phyloP scores from a whole-genome alignment of 768 basidiomycete species.

The Collybiopsis luxurians region DNA sequence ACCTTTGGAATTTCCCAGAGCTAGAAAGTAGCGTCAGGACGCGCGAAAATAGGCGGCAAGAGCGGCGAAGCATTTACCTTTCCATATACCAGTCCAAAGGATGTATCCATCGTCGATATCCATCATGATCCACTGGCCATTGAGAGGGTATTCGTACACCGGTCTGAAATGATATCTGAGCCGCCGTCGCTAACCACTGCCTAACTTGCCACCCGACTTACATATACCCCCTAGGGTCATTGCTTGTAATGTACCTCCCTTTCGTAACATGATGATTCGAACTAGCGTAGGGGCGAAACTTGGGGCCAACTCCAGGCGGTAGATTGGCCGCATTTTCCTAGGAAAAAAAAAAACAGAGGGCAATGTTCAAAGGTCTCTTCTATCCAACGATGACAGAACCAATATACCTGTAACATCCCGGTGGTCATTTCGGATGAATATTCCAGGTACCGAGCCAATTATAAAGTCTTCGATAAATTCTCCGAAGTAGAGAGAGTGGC shows the following conservation, averaged over 20 bases:
- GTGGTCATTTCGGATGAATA: conserved; percentile 37
- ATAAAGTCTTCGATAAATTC: not conserved
- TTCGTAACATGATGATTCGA: conserved; percentile 80
- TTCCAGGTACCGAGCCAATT: conserved; percentile 14
- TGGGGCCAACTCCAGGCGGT: conserved; percentile 32
- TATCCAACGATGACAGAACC: not conserved
- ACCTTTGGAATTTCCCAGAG: conserved; percentile 90
- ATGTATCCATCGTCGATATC: conserved; percentile 93
- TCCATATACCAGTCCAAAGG: conserved; percentile 93
- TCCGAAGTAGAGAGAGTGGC: conserved; percentile 8
- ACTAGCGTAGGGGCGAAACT: conserved; percentile 70
- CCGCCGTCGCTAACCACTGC: not conserved
- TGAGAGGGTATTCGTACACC: conserved; percentile 87
- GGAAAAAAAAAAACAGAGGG: not conserved
- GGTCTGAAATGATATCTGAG: conserved; percentile 42
- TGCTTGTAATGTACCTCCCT: conserved; percentile 86
- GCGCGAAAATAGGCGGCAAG: not conserved
- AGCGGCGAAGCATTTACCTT: conserved; percentile 48
- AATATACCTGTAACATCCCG: conserved; percentile 41
- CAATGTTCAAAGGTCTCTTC: conserved; percentile 4
- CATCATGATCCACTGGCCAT: conserved; percentile 95
- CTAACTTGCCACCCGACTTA: conserved; percentile 30
- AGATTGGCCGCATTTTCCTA: not conserved
- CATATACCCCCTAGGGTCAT: conserved; percentile 89
- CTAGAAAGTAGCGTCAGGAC: conserved; percentile 31